Evolutionary conservation across 140 eudicot species (phyloP).

Genomic region (Flaveria floridana): DNA sequence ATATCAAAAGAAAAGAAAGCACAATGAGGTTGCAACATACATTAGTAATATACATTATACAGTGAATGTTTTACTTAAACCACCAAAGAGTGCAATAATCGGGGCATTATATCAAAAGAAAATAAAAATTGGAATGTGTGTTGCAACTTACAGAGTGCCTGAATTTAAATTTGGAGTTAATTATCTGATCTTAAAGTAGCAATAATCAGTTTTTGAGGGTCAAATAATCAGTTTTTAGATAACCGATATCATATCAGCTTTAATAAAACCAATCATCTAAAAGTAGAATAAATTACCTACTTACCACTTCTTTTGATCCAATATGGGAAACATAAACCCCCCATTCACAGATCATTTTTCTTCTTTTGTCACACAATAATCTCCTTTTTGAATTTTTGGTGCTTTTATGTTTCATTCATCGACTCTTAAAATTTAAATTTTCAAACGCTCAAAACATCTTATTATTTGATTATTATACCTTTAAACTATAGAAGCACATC

Average conservation of each 20-base stretch:
- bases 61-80: neutral
- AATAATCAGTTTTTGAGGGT: slow-evolving; percentile 10
- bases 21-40: neutral
- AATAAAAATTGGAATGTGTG: neutral
- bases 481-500: neutral
- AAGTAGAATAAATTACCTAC: neutral
- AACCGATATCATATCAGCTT: neutral
- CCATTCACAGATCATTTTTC: neutral
- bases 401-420: neutral
- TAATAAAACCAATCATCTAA: neutral
- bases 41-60: neutral
- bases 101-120: neutral
- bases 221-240: neutral
- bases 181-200: neutral
- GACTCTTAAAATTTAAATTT: neutral
- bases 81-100: neutral
- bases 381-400: neutral
- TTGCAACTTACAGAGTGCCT: neutral
- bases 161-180: neutral
- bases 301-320: no score
- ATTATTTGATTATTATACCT: slow-evolving; percentile 2
- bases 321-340: no score
- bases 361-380: neutral
- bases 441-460: neutral
- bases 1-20: neutral